Conservation (phyloP, 192 early-diverging fungal species). For the Martensiomyces pterosporus region DNA sequence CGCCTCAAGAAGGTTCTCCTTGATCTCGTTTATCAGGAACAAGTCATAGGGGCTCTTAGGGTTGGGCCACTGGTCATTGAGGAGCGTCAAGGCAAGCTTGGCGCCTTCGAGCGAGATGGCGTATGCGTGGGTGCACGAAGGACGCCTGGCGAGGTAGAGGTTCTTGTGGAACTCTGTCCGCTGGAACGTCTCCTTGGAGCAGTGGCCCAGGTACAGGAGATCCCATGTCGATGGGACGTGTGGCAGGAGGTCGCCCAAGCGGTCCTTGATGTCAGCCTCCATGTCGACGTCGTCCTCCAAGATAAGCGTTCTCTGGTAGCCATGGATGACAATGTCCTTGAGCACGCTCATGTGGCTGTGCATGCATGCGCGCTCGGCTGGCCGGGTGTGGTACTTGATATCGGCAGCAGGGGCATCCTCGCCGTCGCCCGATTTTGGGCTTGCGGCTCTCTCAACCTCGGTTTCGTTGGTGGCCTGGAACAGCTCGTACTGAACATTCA, state of each 20-base stretch:
- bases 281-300: slow-evolving; percentile 6
- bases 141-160: not conserved
- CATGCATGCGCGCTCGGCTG: not conserved
- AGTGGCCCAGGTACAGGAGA: slow-evolving; percentile 1
- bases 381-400: not conserved
- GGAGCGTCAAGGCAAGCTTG: not conserved
- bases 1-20: not conserved
- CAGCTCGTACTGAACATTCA: not conserved
- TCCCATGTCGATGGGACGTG: not conserved
- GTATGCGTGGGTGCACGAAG: slow-evolving; percentile 6
- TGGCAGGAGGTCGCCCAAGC: not conserved
- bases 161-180: not conserved
- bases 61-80: not conserved
- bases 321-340: not conserved
- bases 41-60: not conserved
- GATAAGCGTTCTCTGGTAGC: not conserved
- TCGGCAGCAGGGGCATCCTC: not conserved
- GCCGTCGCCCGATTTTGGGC: too few relatives aligned
- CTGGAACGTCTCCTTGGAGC: not conserved
- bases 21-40: not conserved
- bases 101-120: not conserved
- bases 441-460: too few relatives aligned
- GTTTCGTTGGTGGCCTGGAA: not conserved
- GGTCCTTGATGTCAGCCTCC: not conserved
- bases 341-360: slow-evolving; percentile 2